A percentile compares a stretch with the other conserved stretches of the same genome.
Evolutionary conservation across 2,329 filamentous ascomycete genomes (phyloP).

Genomic region (Parascedosporium putredinis): DNA sequence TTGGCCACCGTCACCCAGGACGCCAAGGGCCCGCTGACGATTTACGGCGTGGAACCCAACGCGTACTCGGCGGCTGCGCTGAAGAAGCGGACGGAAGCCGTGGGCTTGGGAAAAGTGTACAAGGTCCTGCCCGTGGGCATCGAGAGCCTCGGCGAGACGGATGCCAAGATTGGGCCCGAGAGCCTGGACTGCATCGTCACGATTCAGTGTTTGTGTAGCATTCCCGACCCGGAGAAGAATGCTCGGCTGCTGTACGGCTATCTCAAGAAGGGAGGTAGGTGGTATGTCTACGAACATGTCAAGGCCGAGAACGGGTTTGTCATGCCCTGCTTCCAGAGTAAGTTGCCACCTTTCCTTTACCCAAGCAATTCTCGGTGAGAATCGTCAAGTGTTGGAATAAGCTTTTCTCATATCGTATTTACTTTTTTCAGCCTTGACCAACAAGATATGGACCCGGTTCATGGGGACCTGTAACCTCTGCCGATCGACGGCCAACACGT

Average conservation of each 20-base stretch:
- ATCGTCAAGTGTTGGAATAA: conserved; percentile 11
- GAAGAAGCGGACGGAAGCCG: conserved; percentile 32
- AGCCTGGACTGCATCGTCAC: conserved; percentile 52
- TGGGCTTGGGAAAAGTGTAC: conserved; percentile 47
- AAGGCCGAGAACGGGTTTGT: conserved; percentile 22
- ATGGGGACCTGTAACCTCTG: conserved; percentile 31
- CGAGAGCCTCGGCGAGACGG: conserved; percentile 37
- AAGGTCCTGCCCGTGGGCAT: conserved; percentile 53
- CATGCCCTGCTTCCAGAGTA: conserved; percentile 30
- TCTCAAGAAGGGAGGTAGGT: conserved; percentile 50
- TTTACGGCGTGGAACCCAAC: conserved; percentile 59
- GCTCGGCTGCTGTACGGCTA: conserved; percentile 43
- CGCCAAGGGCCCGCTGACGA: conserved; percentile 18
- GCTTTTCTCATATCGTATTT: neutral
- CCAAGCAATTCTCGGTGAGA: too few relatives aligned
- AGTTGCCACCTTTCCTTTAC: too few relatives aligned
- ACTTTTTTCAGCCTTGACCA: conserved; percentile 22
- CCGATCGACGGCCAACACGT: conserved; percentile 25
- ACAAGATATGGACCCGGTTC: conserved; percentile 31
- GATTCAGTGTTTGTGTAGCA: conserved; percentile 52
- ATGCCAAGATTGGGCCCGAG: conserved; percentile 38
- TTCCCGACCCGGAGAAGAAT: conserved; percentile 48
- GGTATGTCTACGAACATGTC: conserved; percentile 56
- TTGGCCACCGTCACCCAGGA: conserved; percentile 31
- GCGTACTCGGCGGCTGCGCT: conserved; percentile 38